Evolutionary conservation across 805 yeast species (phyloP).

Genomic region (Starmerella sp.): DNA sequence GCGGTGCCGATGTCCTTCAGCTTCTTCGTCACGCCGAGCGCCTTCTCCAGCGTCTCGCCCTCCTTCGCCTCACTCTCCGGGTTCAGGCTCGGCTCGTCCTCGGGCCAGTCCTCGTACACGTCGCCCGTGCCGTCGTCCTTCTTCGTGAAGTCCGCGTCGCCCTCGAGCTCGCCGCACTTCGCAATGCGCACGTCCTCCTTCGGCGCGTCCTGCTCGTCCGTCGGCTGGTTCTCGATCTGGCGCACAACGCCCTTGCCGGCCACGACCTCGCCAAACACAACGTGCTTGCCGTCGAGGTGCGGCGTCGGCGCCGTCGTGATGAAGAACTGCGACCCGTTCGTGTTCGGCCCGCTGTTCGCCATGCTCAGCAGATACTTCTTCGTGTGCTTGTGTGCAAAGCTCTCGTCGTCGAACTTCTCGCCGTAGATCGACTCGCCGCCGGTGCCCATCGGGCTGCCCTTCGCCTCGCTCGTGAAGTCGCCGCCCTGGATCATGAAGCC

Average conservation of each 20-base stretch:
- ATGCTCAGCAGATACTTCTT: slow-evolving; percentile 81
- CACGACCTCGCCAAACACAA: slow-evolving; percentile 87
- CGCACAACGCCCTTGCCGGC: slow-evolving; percentile 73
- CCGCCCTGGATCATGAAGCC: slow-evolving; percentile 93
- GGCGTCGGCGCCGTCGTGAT: slow-evolving; percentile 89
- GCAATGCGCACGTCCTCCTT: slow-evolving; percentile 53
- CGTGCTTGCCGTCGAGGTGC: slow-evolving; percentile 91
- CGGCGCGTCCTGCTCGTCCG: slow-evolving; percentile 63
- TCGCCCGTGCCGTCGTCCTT: slow-evolving; percentile 84
- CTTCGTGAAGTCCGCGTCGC: slow-evolving; percentile 42
- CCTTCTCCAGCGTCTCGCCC: slow-evolving; percentile 31
- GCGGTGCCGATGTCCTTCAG: slow-evolving; percentile 72
- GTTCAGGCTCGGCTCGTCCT: slow-evolving; percentile 61
- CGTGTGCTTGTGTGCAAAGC: slow-evolving; percentile 63
- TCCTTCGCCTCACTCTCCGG: slow-evolving; percentile 38
- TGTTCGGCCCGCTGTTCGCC: slow-evolving; percentile 95
- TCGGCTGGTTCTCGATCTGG: slow-evolving; percentile 58
- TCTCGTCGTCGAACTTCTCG: slow-evolving; percentile 83
- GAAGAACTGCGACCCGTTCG: slow-evolving; percentile 94
- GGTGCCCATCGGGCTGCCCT: slow-evolving; percentile 37
- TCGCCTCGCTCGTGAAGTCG: slow-evolving; percentile 59
- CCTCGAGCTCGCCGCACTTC: slow-evolving; percentile 66
- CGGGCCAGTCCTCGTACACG: slow-evolving; percentile 59
- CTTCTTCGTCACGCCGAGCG: slow-evolving; percentile 49
- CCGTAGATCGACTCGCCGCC: slow-evolving; percentile 81